phyloP scores from a whole-genome alignment of 306 rosid genomes.

The Styphnolobium japonicum region DNA sequence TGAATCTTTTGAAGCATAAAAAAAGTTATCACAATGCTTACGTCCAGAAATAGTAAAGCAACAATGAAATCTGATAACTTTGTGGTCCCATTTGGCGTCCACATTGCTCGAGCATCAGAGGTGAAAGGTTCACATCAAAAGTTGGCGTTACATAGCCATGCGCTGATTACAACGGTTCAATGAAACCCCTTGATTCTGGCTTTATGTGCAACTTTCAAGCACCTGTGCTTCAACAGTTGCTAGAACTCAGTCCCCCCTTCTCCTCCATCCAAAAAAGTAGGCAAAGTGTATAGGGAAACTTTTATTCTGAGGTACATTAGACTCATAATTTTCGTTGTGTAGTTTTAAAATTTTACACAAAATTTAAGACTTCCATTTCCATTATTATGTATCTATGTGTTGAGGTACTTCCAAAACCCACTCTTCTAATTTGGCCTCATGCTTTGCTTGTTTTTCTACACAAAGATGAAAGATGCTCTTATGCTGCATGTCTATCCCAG shows the following conservation, averaged over 20 bases:
- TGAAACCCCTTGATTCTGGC: not conserved
- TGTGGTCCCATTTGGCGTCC: slow-evolving; percentile 7
- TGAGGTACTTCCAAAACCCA: not conserved
- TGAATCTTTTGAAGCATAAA: not conserved
- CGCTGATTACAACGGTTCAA: not conserved
- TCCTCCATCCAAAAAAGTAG: not conserved
- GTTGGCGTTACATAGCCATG: not conserved
- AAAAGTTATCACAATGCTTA: not conserved
- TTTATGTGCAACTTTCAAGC: not conserved
- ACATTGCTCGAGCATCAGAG: not conserved
- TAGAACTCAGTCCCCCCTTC: not conserved
- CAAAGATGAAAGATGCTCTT: not conserved
- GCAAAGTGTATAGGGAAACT: too few species aligned
- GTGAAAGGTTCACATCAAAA: not conserved
- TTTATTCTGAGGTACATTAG: not conserved
- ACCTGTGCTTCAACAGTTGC: not conserved
- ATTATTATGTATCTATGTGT: not conserved
- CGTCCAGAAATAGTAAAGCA: not conserved
- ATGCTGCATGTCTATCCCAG: not conserved
- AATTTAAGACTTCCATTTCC: not conserved
- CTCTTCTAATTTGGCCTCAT: not conserved
- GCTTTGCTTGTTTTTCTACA: not conserved
- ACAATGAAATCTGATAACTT: not conserved
- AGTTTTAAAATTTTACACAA: not conserved
- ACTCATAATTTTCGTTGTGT: not conserved